These are phyloP conservation scores for Exophiala viscosa DNA, from an alignment of 2,329 filamentous ascomycete genomes.

Conservation along the genomic window DNA sequence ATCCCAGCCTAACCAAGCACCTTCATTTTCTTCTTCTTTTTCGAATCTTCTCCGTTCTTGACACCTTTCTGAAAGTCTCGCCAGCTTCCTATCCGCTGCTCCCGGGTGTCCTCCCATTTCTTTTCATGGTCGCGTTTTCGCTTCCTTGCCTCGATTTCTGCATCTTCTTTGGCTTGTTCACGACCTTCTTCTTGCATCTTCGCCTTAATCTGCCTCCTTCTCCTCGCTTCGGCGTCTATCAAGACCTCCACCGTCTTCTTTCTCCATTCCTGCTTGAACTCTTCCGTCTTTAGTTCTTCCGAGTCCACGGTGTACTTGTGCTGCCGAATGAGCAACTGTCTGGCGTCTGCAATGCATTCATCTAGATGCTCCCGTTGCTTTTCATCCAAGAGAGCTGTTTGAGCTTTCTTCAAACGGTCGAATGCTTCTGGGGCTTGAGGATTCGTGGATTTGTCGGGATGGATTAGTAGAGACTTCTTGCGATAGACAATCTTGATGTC, in stretches of 20 bases:
- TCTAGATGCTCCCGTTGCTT: slow-evolving; percentile 83
- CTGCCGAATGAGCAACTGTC: slow-evolving; percentile 90
- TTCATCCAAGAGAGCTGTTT: slow-evolving; percentile 87
- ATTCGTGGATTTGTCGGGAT: slow-evolving; percentile 96
- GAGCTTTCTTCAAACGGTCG: slow-evolving; percentile 92
- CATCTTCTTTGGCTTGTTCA: slow-evolving; percentile 79
- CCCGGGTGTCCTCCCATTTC: slow-evolving; percentile 90
- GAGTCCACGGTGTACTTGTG: slow-evolving; percentile 89
- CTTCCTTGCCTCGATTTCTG: slow-evolving; percentile 75
- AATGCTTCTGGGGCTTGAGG: slow-evolving; percentile 89
- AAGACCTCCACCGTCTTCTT: slow-evolving; percentile 86
- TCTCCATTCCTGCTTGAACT: slow-evolving; percentile 81
- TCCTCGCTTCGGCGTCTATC: slow-evolving; percentile 84
- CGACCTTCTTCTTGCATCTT: slow-evolving; percentile 96
- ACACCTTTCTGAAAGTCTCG: slow-evolving; percentile 75
- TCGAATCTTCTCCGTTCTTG: slow-evolving; percentile 61
- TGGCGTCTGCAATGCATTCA: slow-evolving; percentile 92
- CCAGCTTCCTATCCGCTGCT: slow-evolving; percentile 91
- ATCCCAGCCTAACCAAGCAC: slow-evolving; percentile 32
- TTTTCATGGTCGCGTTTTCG: slow-evolving; percentile 88
- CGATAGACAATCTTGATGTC: slow-evolving; percentile 95
- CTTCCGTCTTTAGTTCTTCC: slow-evolving; percentile 73
- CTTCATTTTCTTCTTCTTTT: slow-evolving; percentile 58
- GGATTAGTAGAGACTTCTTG: slow-evolving; percentile 97
- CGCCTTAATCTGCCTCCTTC: slow-evolving; percentile 80